A percentile compares a stretch with the other conserved stretches of the same genome.
phyloP scores from a whole-genome alignment of 2,329 filamentous ascomycete species.

The Byssothecium circinans region DNA sequence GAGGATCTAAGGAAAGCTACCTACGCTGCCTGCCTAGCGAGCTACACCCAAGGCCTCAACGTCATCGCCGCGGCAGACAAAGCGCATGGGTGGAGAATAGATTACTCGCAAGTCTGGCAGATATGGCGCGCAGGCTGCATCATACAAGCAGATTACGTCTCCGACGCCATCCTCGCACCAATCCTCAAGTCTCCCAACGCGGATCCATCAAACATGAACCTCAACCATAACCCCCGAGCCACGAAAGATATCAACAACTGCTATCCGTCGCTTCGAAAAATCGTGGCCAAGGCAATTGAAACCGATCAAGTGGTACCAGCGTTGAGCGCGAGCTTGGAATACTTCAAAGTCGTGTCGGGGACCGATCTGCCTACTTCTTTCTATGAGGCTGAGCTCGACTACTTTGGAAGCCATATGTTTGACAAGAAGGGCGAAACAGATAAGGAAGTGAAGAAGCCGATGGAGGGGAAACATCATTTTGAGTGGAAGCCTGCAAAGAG shows the following conservation, averaged over 20 bases:
- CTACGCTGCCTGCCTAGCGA: conserved; percentile 63
- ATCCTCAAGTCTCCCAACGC: conserved; percentile 44
- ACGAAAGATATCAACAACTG: conserved; percentile 57
- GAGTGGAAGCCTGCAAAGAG: conserved; percentile 58
- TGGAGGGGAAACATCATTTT: conserved; percentile 63
- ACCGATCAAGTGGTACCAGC: conserved; percentile 63
- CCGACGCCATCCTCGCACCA: conserved; percentile 56
- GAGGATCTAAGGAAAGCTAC: conserved; percentile 63
- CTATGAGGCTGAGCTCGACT: conserved; percentile 71
- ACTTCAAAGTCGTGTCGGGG: conserved; percentile 64
- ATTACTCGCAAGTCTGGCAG: conserved; percentile 55
- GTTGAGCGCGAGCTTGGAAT: conserved; percentile 65
- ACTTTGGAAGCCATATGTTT: conserved; percentile 69
- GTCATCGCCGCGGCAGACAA: conserved; percentile 62
- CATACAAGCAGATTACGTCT: conserved; percentile 68
- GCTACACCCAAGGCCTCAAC: conserved; percentile 68
- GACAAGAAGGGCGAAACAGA: conserved; percentile 59
- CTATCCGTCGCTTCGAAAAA: conserved; percentile 56
- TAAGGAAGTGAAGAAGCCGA: conserved; percentile 49
- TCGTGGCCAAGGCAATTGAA: conserved; percentile 58
- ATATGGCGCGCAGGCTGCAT: conserved; percentile 74
- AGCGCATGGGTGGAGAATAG: conserved; percentile 61
- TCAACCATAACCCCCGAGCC: conserved; percentile 52
- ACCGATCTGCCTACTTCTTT: conserved; percentile 67
- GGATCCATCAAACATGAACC: conserved; percentile 45